phyloP scores from a whole-genome alignment of 2,329 filamentous ascomycete genomes.

The Talaromyces sp. region DNA sequence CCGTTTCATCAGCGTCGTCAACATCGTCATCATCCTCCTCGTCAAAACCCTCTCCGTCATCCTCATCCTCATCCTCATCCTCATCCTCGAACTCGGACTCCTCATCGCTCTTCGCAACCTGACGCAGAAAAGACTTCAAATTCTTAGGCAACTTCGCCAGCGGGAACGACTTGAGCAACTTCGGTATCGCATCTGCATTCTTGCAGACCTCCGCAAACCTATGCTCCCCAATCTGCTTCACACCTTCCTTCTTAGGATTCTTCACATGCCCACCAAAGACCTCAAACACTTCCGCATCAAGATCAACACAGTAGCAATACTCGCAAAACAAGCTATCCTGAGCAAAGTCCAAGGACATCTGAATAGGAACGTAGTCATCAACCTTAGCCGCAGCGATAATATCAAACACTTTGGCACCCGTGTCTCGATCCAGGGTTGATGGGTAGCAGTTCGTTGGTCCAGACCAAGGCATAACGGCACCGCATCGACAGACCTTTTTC shows the following conservation, averaged over 20 bases:
- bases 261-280: constrained; percentile 14
- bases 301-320: constrained; percentile 25
- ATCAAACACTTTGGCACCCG: constrained; percentile 18
- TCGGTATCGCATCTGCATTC: background rate
- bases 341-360: constrained; percentile 19
- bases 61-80: background rate
- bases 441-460: background rate
- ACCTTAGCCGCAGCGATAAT: constrained; percentile 16
- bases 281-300: constrained; percentile 17
- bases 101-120: background rate
- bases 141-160: constrained; percentile 5
- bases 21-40: background rate
- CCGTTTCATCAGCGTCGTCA: background rate
- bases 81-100: background rate
- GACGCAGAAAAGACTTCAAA: background rate
- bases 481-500: constrained; percentile 1
- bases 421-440: constrained; percentile 17
- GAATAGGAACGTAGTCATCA: constrained; percentile 16
- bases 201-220: constrained; percentile 4
- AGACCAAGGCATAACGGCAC: background rate
- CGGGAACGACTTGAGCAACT: constrained; percentile 1
- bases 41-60: background rate
- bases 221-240: background rate
- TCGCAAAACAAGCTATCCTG: constrained; percentile 21
- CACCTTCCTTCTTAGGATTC: background rate